Evolutionary conservation across 345 rosid species (phyloP), one percentile per base, ranked within the genome.

Genomic region (Salix viminalis): DNA sequence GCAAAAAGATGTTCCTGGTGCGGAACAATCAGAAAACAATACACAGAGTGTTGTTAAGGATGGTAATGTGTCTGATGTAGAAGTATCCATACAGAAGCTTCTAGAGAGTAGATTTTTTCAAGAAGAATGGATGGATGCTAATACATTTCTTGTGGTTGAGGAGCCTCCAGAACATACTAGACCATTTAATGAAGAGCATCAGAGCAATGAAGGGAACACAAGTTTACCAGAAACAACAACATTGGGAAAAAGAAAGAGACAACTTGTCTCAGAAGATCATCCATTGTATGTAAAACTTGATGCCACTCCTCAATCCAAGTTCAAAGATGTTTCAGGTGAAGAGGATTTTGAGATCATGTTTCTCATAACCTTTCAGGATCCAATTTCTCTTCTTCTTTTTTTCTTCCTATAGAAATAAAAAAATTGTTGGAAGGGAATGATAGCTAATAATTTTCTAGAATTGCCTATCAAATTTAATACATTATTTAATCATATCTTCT

Each of bases 291-390:
- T 71, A 74, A 81, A 86, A 75, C 50, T 84, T 56, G 86, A 84
- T 71, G 50, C 77, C 56, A 87, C 89, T 81, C 84, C 87, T 52
- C 83, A 50, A 76, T 71, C 81, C 76, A 87, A 80, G 78, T 76
- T 80, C 52, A 84, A 54, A 36, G 78, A 77, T 76, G 86, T 80
- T 75, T 78, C 89, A 79, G 88, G 92, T 87, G 52, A 81, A 67
- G 62, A 79, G 48, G 34, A n/a, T 64, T 74, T 54, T 62, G 67
- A 56, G 46, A 28, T 69, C 21, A 23, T 64, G 36, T 48, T 19
- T 69, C 54, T 26, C n/a, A 46, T 46, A 46, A 69, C 36, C 36
- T n/a, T 36, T 62, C 18, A 12, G 32, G 62, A 23, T 58, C 69
- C 54, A 2, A 52, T 52, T 16, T 16, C 58, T 52, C 16, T 2